phyloP scores from a whole-genome alignment of 2,329 filamentous ascomycete genomes.

The Pseudogymnoascus sp. region DNA sequence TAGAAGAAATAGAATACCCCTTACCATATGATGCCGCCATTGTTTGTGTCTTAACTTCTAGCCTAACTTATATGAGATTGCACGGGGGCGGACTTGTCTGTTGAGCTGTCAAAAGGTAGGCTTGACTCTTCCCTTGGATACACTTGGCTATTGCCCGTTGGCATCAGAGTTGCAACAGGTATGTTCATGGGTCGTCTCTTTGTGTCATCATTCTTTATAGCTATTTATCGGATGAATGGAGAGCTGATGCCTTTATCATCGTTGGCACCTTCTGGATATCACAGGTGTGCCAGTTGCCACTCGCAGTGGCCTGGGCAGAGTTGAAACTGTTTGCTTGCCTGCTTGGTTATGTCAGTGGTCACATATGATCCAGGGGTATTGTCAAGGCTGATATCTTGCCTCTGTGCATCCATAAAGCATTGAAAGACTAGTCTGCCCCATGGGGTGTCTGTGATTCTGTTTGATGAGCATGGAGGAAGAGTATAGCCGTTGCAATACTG shows the following conservation, averaged over 20 bases:
- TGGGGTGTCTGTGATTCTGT: not conserved
- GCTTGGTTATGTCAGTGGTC: not conserved
- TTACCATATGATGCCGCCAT: slow-evolving; percentile 3
- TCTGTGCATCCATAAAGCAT: not conserved
- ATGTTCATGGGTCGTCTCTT: not conserved
- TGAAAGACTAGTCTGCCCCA: not conserved
- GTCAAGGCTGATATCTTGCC: not conserved
- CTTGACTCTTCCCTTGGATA: not conserved
- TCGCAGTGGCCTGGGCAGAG: not conserved
- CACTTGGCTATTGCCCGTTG: not conserved
- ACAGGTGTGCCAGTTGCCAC: not conserved
- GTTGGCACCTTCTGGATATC: not conserved
- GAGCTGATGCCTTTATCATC: not conserved
- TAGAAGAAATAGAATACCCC: slow-evolving; percentile 13
- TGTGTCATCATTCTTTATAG: not conserved
- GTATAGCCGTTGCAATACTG: not conserved
- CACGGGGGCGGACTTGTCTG: not conserved
- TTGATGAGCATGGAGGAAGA: not conserved
- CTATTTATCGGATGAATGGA: not conserved
- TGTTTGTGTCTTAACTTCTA: not conserved
- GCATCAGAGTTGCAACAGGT: not conserved
- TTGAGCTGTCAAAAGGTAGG: not conserved
- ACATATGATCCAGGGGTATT: not conserved
- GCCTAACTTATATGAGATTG: not conserved
- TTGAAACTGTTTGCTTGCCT: not conserved